Percentiles rank a stretch among this genome's conserved stretches.
Evolutionary conservation across 1,139 yeast species (phyloP).

Genomic region (Saccharomyces pastorianus): DNA sequence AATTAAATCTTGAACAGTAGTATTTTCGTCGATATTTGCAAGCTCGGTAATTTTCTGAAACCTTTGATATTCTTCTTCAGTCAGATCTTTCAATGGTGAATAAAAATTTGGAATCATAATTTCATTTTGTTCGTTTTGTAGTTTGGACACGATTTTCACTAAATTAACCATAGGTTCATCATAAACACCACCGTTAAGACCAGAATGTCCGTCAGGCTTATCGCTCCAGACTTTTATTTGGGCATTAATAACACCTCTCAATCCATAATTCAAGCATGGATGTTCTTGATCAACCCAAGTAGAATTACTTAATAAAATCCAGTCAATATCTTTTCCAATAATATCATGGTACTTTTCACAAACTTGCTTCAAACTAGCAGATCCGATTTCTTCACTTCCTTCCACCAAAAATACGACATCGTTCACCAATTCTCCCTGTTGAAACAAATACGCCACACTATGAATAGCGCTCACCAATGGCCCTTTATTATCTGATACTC

Average conservation of each 20-base stretch:
- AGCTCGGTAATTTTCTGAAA: conserved; percentile 54
- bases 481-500: conserved; percentile 92
- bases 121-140: conserved; percentile 51
- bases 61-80: conserved; percentile 46
- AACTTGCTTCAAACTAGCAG: conserved; percentile 71
- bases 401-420: conserved; percentile 82
- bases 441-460: conserved; percentile 69
- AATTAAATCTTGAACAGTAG: conserved; percentile 45
- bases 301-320: conserved; percentile 84
- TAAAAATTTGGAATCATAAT: conserved; percentile 66
- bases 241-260: conserved; percentile 83
- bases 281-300: conserved; percentile 86
- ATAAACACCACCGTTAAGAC: conserved; percentile 90
- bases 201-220: conserved; percentile 86
- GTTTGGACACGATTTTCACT: conserved; percentile 57
- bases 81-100: conserved; percentile 51
- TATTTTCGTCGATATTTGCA: conserved; percentile 32
- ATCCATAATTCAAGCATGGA: conserved; percentile 90
- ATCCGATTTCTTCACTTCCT: conserved; percentile 94
- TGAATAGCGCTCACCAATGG: conserved; percentile 85
- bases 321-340: conserved; percentile 65
- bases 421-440: conserved; percentile 45
- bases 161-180: conserved; percentile 87
- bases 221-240: conserved; percentile 62
- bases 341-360: conserved; percentile 42